These are phyloP conservation scores for Chamaecrista fasciculata DNA, from an alignment of 306 rosid species.

Conservation along the genomic window DNA sequence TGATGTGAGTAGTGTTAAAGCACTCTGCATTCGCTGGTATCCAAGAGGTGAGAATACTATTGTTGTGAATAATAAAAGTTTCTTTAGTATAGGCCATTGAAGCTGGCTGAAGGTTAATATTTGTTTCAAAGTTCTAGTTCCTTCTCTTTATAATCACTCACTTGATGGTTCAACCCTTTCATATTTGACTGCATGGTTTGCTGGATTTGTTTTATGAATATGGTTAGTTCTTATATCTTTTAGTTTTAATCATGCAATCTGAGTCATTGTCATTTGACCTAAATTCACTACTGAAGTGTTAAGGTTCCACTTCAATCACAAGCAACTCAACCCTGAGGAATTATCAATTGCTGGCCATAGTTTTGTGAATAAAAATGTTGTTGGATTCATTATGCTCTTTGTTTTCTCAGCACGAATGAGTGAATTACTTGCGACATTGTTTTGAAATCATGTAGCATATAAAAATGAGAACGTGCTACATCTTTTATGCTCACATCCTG, in stretches of 20 bases:
- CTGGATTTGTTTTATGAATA: background rate
- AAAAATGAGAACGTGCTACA: background rate
- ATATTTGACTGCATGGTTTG: background rate
- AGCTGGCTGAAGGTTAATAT: background rate
- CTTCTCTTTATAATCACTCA: background rate
- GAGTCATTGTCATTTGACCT: background rate
- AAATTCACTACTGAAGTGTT: background rate
- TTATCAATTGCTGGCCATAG: background rate
- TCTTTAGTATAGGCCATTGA: background rate
- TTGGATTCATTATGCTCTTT: background rate
- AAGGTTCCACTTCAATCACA: too few relatives aligned
- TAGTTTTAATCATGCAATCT: background rate
- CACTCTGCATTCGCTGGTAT: conserved; percentile 87
- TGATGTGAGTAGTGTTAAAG: conserved; percentile 91
- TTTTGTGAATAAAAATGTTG: background rate
- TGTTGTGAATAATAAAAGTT: background rate
- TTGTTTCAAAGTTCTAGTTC: background rate
- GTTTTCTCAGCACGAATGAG: background rate
- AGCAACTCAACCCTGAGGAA: background rate
- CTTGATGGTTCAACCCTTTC: too few relatives aligned
- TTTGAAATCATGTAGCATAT: background rate
- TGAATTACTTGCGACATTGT: too few relatives aligned
- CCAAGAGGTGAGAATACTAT: conserved; percentile 60
- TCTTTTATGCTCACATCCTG: background rate
- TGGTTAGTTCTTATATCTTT: background rate